Percentiles rank a stretch among this genome's conserved stretches.
phyloP scores from a whole-genome alignment of 495 filamentous ascomycete species.

The Physcia stellaris region DNA sequence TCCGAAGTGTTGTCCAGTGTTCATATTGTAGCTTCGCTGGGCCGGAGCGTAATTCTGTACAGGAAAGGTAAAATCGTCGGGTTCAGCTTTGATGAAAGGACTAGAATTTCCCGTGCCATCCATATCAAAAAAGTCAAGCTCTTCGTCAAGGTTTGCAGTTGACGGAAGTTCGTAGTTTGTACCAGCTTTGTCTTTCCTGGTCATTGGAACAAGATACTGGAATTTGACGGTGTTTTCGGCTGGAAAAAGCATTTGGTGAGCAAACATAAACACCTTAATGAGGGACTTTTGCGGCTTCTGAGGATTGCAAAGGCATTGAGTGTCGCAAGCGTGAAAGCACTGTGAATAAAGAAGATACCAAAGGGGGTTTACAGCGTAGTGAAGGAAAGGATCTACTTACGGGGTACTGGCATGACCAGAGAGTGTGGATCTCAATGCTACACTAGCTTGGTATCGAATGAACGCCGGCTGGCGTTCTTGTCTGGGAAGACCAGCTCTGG shows the following conservation, averaged over 20 bases:
- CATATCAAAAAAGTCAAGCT: constrained; percentile 29
- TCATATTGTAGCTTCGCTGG: constrained; percentile 47
- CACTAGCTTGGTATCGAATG: too few species aligned
- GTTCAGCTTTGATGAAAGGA: constrained; percentile 69
- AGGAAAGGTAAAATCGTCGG: constrained; percentile 48
- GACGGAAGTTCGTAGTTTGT: constrained; percentile 22
- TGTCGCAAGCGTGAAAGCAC: too few species aligned
- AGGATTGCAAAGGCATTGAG: too few species aligned
- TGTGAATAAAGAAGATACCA: too few species aligned
- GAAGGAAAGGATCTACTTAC: constrained; percentile 13
- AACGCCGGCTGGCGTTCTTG: too few species aligned
- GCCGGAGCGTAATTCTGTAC: constrained; percentile 38
- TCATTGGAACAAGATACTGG: constrained; percentile 16
- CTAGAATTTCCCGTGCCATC: constrained; percentile 33
- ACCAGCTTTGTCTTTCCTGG: constrained; percentile 16
- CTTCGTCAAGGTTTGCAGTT: constrained; percentile 23
- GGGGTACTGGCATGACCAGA: constrained; percentile 17
- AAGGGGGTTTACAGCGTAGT: too few species aligned
- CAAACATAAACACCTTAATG: constrained; percentile 1
- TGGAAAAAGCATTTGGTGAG: constrained; percentile 6
- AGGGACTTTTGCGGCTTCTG: background rate
- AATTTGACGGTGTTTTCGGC: constrained; percentile 12
- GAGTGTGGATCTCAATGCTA: too few species aligned
- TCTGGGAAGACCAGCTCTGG: too few species aligned
- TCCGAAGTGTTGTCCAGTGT: constrained; percentile 45